A percentile compares a stretch with the other conserved stretches of the same genome.
phyloP scores from a whole-genome alignment of 116 monocot species.

The Phalaenopsis hybrid region DNA sequence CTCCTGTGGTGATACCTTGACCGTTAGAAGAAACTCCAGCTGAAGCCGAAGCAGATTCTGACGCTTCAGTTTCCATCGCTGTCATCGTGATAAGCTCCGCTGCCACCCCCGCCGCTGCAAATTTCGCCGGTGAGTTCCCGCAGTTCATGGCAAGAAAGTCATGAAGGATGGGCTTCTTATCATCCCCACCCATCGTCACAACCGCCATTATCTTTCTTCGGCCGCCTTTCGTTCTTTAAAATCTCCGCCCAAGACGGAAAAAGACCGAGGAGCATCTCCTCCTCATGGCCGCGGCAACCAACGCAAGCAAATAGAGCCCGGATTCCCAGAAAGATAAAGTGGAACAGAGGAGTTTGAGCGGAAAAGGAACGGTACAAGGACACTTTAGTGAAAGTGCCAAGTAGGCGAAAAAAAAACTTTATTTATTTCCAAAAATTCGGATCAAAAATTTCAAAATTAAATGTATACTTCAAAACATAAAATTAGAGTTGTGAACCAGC shows the following conservation, averaged over 20 bases:
- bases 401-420: too few relatives aligned
- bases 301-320: conserved; percentile 14
- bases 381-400: not conserved
- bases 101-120: not conserved
- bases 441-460: too few relatives aligned
- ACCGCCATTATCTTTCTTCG: conserved; percentile 33
- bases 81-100: not conserved
- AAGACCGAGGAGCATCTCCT: not conserved
- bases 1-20: conserved; percentile 17
- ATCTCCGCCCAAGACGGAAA: conserved; percentile 7
- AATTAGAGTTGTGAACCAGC: too few relatives aligned
- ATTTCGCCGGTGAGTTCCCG: conserved; percentile 1
- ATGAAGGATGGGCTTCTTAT: conserved; percentile 41
- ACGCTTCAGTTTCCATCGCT: conserved; percentile 6
- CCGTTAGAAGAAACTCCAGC: conserved; percentile 18
- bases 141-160: conserved; percentile 54
- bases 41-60: conserved; percentile 11
- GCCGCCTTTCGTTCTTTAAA: conserved; percentile 5
- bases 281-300: conserved; percentile 6
- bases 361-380: not conserved
- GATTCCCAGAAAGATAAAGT: conserved; percentile 32
- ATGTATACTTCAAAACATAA: too few relatives aligned
- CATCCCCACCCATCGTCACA: conserved; percentile 42
- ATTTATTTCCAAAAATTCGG: too few relatives aligned
- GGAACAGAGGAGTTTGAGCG: not conserved